Conservation (phyloP, 768 basidiomycete species). For the Termitomyces sp. region DNA sequence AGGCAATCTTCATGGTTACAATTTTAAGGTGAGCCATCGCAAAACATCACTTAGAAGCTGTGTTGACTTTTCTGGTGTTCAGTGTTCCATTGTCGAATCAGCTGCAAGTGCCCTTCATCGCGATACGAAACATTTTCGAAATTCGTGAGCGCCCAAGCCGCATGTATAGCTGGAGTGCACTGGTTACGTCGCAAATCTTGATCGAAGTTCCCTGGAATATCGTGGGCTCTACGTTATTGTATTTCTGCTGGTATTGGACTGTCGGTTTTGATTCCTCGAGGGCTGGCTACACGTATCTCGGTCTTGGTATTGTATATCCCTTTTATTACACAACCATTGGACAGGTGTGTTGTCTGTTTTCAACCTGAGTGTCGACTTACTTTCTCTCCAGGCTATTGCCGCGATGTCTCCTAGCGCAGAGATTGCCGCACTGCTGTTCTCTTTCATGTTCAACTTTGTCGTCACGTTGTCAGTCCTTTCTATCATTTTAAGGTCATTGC, state of each 20-base stretch:
- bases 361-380: conserved; percentile 9
- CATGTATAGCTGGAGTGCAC: conserved; percentile 61
- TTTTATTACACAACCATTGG: conserved; percentile 56
- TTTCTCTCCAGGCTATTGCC: conserved; percentile 43
- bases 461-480: conserved; percentile 40
- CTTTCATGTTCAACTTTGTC: conserved; percentile 49
- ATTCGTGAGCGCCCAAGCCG: conserved; percentile 61
- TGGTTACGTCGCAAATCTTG: conserved; percentile 48
- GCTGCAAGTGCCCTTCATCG: conserved; percentile 55
- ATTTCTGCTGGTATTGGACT: conserved; percentile 67
- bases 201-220: conserved; percentile 61
- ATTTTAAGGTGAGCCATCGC: conserved; percentile 28
- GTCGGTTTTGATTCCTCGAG: conserved; percentile 50
- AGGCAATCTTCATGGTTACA: conserved; percentile 53
- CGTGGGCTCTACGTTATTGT: conserved; percentile 50
- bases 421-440: conserved; percentile 48
- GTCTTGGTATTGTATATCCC: conserved; percentile 48
- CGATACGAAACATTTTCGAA: conserved; percentile 55
- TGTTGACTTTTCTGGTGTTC: not conserved
- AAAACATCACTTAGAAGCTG: not conserved
- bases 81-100: conserved; percentile 55
- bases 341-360: conserved; percentile 23
- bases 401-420: conserved; percentile 50
- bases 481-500: not conserved
- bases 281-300: conserved; percentile 55